Percentiles rank a stretch among this genome's conserved stretches.
These are phyloP conservation scores for Tulasnella sp. DNA, from an alignment of 768 basidiomycete species.

Conservation along the genomic window DNA sequence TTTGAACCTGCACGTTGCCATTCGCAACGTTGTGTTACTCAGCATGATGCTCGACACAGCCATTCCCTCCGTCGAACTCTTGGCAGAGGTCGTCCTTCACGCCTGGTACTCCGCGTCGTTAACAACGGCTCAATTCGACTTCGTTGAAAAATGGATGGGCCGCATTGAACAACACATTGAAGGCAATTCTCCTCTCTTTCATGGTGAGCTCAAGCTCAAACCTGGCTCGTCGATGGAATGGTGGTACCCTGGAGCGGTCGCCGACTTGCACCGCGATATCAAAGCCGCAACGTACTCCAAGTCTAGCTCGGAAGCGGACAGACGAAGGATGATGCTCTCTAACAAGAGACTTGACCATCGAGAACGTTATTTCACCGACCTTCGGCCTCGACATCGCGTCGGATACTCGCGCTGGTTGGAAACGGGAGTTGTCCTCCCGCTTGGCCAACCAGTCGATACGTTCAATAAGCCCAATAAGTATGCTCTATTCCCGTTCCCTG, in stretches of 20 bases:
- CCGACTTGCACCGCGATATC: not conserved
- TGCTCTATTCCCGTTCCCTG: not conserved
- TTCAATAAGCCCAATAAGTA: constrained; percentile 31
- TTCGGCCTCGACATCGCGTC: constrained; percentile 37
- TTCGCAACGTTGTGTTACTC: constrained; percentile 34
- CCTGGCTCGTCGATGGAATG: not conserved
- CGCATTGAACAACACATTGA: not conserved
- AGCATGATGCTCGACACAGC: constrained; percentile 29
- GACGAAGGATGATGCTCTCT: constrained; percentile 21
- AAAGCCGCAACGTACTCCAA: not conserved
- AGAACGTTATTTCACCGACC: constrained; percentile 30
- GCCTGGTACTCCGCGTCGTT: constrained; percentile 39
- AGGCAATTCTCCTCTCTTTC: too few relatives aligned
- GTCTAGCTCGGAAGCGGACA: not conserved
- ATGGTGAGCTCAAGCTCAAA: not conserved
- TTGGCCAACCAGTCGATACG: constrained; percentile 32
- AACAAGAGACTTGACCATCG: constrained; percentile 31
- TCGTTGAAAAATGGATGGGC: constrained; percentile 18
- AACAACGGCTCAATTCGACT: constrained; percentile 25
- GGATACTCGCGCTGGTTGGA: constrained; percentile 31
- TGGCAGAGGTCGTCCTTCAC: constrained; percentile 37
- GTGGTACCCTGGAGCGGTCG: not conserved
- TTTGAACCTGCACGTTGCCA: constrained; percentile 19
- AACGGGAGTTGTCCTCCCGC: constrained; percentile 36
- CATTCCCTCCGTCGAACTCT: constrained; percentile 22